Conservation (phyloP, 306 rosid genomes). For the Spatholobus suberectus region DNA sequence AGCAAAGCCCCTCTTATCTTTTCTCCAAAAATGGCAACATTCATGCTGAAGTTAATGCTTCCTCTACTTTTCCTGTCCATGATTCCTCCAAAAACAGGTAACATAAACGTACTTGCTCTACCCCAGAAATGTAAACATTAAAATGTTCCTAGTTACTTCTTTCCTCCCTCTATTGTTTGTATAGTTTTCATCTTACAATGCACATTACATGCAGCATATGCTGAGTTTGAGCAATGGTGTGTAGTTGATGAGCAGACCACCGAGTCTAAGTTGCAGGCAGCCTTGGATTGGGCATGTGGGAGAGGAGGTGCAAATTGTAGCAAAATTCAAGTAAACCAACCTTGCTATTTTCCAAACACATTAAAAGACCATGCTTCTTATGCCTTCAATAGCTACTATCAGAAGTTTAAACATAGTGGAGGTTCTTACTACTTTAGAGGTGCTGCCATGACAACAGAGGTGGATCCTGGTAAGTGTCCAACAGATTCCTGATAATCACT, state of each 20-base stretch:
- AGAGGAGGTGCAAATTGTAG: constrained; percentile 81
- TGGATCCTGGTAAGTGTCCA: constrained; percentile 77
- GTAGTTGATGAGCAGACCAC: constrained; percentile 78
- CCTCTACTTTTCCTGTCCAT: constrained; percentile 58
- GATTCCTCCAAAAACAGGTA: constrained; percentile 64
- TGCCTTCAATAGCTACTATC: constrained; percentile 77
- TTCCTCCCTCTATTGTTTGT: background rate
- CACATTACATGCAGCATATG: constrained; percentile 38
- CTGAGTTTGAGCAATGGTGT: constrained; percentile 80
- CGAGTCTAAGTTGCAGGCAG: constrained; percentile 68
- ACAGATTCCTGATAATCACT: background rate
- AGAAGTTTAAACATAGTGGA: constrained; percentile 68
- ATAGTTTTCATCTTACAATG: background rate
- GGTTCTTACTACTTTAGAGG: constrained; percentile 78
- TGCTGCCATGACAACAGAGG: constrained; percentile 74
- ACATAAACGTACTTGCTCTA: background rate
- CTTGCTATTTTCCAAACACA: constrained; percentile 75
- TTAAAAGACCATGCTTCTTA: constrained; percentile 79
- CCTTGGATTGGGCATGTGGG: constrained; percentile 87
- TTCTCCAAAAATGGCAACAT: constrained; percentile 52
- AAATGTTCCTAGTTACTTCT: background rate
- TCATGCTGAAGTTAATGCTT: constrained; percentile 42
- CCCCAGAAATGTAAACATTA: background rate
- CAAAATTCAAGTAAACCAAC: constrained; percentile 61
- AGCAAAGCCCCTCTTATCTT: constrained; percentile 34